Percentiles rank a stretch among this genome's conserved stretches.
phyloP scores from a whole-genome alignment of 2,329 filamentous ascomycete genomes.

The Penicillium concentricum region DNA sequence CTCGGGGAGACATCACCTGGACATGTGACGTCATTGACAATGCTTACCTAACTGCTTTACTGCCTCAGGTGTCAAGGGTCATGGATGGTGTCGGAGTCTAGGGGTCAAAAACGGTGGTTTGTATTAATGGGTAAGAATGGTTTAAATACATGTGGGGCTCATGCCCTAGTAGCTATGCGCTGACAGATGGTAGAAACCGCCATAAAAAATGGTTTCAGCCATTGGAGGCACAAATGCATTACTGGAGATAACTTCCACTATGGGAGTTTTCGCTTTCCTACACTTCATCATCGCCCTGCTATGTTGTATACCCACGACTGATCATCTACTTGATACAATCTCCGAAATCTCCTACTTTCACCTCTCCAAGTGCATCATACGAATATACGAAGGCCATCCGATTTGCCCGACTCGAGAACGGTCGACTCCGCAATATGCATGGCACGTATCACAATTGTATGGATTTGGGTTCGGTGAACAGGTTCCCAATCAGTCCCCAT shows the following conservation, averaged over 20 bases:
- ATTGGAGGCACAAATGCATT: background rate
- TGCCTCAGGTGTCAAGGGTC: background rate
- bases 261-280: background rate
- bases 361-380: background rate
- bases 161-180: too few species aligned
- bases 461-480: background rate
- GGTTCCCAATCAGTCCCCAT: background rate
- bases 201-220: background rate
- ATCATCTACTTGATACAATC: too few species aligned
- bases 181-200: too few species aligned
- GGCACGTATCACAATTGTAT: background rate
- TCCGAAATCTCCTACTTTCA: too few species aligned
- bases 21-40: background rate
- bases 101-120: too few species aligned
- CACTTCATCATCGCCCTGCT: background rate
- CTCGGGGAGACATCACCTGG: background rate
- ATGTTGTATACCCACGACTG: too few species aligned
- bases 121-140: too few species aligned
- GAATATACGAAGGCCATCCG: background rate
- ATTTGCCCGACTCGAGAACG: background rate
- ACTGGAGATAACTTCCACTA: background rate
- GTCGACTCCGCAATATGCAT: background rate
- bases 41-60: background rate
- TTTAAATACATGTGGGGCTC: too few species aligned
- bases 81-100: too few species aligned